These are phyloP conservation scores for Silene vulgaris DNA, from an alignment of 179 eudicot genomes.

Conservation along the genomic window DNA sequence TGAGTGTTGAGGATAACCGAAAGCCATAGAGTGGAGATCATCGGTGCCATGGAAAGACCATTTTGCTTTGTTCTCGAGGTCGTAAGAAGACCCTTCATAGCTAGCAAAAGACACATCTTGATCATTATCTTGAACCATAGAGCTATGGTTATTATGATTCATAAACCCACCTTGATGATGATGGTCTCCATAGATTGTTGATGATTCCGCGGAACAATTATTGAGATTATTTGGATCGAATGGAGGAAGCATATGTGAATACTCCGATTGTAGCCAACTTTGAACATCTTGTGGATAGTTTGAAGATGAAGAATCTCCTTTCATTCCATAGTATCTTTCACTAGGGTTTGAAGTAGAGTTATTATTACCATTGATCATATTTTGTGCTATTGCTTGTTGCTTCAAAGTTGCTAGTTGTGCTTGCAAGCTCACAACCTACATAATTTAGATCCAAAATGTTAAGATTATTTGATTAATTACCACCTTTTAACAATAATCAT, in stretches of 20 bases:
- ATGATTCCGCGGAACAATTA: conserved; percentile 28
- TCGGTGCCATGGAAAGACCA: conserved; percentile 49
- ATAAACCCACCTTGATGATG: conserved; percentile 23
- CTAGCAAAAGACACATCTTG: conserved; percentile 48
- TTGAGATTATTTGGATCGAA: conserved; percentile 33
- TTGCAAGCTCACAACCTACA: conserved; percentile 80
- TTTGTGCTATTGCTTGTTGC: conserved; percentile 56
- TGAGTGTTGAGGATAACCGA: conserved; percentile 52
- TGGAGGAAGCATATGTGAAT: conserved; percentile 46
- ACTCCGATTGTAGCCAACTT: conserved; percentile 58
- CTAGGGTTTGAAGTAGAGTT: conserved; percentile 48
- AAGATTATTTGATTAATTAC: background rate
- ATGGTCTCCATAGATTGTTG: conserved; percentile 25
- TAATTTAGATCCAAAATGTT: background rate
- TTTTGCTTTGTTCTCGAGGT: conserved; percentile 35
- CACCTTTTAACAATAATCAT: too few species aligned
- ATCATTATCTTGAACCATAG: conserved; percentile 22
- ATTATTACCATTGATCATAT: conserved; percentile 25
- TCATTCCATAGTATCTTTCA: conserved; percentile 31
- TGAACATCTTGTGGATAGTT: conserved; percentile 54
- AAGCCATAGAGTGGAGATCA: conserved; percentile 68
- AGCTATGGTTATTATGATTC: conserved; percentile 12
- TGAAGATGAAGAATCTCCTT: conserved; percentile 23
- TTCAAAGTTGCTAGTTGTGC: conserved; percentile 64
- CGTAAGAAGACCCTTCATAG: conserved; percentile 44